Evolutionary conservation across 2,329 filamentous ascomycete genomes (phyloP).

Genomic region (Aspergillus floridensis): DNA sequence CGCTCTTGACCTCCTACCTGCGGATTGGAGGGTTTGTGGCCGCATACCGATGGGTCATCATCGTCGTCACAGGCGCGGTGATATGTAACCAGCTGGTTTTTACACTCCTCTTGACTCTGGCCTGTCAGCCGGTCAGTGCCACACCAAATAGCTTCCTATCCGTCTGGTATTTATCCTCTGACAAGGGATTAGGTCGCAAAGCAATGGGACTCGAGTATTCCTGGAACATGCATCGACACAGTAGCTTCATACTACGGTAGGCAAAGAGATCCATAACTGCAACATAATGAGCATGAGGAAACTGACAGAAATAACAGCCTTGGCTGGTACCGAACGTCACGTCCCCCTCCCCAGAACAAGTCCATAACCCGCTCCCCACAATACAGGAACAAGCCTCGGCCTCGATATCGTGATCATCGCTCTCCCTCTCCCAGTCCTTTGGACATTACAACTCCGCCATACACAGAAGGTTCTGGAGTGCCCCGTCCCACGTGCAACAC

Average conservation of each 20-base stretch:
- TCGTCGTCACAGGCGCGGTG: slow-evolving; percentile 36
- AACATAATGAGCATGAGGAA: background rate
- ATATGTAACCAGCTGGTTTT: slow-evolving; percentile 41
- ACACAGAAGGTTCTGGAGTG: slow-evolving; percentile 16
- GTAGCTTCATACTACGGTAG: slow-evolving; percentile 48
- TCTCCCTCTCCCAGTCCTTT: slow-evolving; percentile 25
- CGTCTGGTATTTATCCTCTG: background rate
- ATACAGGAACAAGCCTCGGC: slow-evolving; percentile 21
- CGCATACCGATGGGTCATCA: slow-evolving; percentile 34
- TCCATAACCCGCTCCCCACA: background rate
- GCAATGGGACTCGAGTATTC: slow-evolving; percentile 21
- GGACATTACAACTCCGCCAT: slow-evolving; percentile 15
- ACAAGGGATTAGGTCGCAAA: background rate
- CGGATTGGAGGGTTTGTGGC: slow-evolving; percentile 45
- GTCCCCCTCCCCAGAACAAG: background rate
- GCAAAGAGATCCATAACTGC: too few species aligned
- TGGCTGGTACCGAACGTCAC: slow-evolving; percentile 5
- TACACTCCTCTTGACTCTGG: slow-evolving; percentile 25
- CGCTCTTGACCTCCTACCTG: slow-evolving; percentile 48
- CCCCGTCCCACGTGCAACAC: too few species aligned
- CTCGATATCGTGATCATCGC: slow-evolving; percentile 27
- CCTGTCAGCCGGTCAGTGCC: slow-evolving; percentile 28
- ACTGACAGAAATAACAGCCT: background rate
- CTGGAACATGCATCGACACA: slow-evolving; percentile 40
- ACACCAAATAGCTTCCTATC: background rate